Conservation (phyloP, 345 rosid species). For the Anacardium occidentale region DNA sequence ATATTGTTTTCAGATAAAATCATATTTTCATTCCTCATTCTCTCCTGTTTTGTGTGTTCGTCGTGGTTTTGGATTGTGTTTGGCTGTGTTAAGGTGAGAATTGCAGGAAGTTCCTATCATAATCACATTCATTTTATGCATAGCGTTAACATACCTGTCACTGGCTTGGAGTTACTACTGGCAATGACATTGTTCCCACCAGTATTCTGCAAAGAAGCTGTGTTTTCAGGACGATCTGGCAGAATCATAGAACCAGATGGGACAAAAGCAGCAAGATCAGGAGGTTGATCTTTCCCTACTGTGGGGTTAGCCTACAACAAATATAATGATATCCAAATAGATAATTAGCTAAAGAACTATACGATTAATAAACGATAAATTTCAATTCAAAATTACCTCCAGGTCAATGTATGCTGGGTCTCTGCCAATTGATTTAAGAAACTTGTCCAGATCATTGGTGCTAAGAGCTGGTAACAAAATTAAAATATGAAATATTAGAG, state of each 20-base stretch:
- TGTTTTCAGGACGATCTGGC: slow-evolving; percentile 47
- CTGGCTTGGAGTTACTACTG: slow-evolving; percentile 38
- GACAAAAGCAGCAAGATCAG: slow-evolving; percentile 78
- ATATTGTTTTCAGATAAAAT: no score
- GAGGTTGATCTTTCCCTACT: slow-evolving; percentile 93
- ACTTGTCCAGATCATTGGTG: slow-evolving; percentile 62
- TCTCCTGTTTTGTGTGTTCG: no score
- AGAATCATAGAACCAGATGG: slow-evolving; percentile 55
- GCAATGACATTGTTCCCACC: slow-evolving; percentile 29
- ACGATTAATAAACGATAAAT: slow-evolving; percentile 4
- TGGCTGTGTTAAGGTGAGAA: no score
- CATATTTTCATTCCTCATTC: no score
- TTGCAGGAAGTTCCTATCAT: no score
- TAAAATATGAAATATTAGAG: slow-evolving; percentile 6
- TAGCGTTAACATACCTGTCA: slow-evolving; percentile 39
- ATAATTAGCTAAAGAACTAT: slow-evolving; percentile 3
- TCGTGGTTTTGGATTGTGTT: no score
- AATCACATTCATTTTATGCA: not conserved
- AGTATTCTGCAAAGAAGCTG: slow-evolving; percentile 32
- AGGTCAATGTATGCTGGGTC: slow-evolving; percentile 66
- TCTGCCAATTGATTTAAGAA: slow-evolving; percentile 68
- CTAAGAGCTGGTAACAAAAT: slow-evolving; percentile 53
- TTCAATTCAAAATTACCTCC: slow-evolving; percentile 49
- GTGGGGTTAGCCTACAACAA: slow-evolving; percentile 64
- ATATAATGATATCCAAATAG: slow-evolving; percentile 8